A percentile compares a stretch with the other conserved stretches of the same genome.
phyloP scores from a whole-genome alignment of 2,329 filamentous ascomycete genomes.

The Arthrobotrys pseudoclavata region DNA sequence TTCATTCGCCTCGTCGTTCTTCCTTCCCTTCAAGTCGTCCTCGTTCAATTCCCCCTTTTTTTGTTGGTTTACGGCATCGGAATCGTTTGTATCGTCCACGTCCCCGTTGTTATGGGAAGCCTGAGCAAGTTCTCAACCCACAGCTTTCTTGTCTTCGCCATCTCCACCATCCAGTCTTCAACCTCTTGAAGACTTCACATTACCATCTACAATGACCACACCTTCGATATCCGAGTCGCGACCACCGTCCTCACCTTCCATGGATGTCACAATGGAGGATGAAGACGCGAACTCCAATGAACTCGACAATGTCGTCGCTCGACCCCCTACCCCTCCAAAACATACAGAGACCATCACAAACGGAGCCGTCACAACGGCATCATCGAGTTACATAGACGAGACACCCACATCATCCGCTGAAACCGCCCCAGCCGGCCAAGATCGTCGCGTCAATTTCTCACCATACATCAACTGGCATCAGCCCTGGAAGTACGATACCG shows the following conservation, averaged over 20 bases:
- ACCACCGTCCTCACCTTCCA: constrained; percentile 15
- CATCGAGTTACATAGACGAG: constrained; percentile 58
- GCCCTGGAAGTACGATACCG: constrained; percentile 65
- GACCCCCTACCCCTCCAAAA: constrained; percentile 77
- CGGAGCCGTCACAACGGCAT: constrained; percentile 7
- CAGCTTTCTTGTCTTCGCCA: constrained; percentile 12
- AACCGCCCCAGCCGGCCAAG: constrained; percentile 65
- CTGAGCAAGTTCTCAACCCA: constrained; percentile 28
- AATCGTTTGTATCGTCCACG: constrained; percentile 21
- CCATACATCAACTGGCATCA: constrained; percentile 72
- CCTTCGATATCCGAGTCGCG: constrained; percentile 17
- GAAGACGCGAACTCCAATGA: constrained; percentile 62
- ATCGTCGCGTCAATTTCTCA: constrained; percentile 76
- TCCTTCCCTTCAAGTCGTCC: background rate
- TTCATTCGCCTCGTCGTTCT: background rate
- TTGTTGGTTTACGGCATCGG: constrained; percentile 18
- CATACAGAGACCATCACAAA: constrained; percentile 62
- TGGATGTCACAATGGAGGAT: constrained; percentile 54
- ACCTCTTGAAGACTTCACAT: background rate
- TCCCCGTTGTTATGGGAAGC: constrained; percentile 55
- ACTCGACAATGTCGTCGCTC: constrained; percentile 71
- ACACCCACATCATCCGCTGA: constrained; percentile 66
- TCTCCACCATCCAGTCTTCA: background rate
- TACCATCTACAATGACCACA: constrained; percentile 35
- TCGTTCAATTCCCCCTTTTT: constrained; percentile 9